Evolutionary conservation across 2,329 filamentous ascomycete genomes (phyloP), one percentile per base, ranked within the genome.

Genomic region (Cladophialophora exuberans): DNA sequence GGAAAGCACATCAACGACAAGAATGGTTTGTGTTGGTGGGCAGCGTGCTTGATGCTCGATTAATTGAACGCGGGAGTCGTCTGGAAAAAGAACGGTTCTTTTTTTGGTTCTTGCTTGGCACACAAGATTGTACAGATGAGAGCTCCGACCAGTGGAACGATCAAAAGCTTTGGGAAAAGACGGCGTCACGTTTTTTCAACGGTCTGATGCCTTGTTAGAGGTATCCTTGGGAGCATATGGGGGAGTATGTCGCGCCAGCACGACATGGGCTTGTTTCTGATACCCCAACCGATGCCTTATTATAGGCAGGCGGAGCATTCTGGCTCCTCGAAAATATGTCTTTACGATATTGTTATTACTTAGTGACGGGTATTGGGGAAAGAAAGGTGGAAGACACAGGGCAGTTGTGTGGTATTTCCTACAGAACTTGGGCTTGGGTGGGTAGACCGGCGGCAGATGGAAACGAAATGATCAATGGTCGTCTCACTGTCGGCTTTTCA

Each of bases 241-340:
- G 52, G 33, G 35, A 48, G 44, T 31, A 43, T 35, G 33, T 54
- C 52, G 51, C n/a, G 33, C 39, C 39, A 18, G 38, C 23, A 38
- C 35, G 18, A 51, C 30, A 36, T 46, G 44, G 43, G 45, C 46
- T 56, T 58, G 42, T 56, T 56, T 61, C 58, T 60, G 54, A 61
- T 61, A 61, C 58, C 58, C 58, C 54, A 23, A 56, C 49, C 50
- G 44, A 50, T 43, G 58, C 55, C 58, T 61, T 56, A 54, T 56
- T 58, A 58, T 48, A 61, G 58, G 58, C 58, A 55, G 25, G 20
- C 45, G 58, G 58, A 61, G 58, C 58, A 61, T 61, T 58, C 30
- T 61, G 58, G 58, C 45, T 58, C 54, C 48, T 30, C 46, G 42
- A 52, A 51, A 60, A 53, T 55, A 58, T 57, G 55, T 54, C 48